Percentiles rank a stretch among this genome's conserved stretches.
Evolutionary conservation across 495 filamentous ascomycete species (phyloP).

Genomic region (Penicillium tannophilum): DNA sequence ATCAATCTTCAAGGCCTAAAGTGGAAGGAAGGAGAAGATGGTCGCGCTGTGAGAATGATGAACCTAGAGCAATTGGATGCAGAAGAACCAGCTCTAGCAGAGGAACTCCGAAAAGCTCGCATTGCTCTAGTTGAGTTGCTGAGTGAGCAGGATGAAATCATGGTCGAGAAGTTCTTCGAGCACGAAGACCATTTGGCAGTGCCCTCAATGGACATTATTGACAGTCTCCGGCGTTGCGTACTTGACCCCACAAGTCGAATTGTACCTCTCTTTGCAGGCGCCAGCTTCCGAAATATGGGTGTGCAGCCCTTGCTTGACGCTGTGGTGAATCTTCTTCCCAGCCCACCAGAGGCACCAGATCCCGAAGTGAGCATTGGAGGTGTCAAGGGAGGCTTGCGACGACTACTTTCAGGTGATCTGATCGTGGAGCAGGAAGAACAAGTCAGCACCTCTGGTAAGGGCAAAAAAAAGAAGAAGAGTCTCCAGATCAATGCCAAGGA

Average conservation of each 20-base stretch:
- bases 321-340: slow-evolving; percentile 82
- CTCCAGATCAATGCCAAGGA: slow-evolving; percentile 46
- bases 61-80: slow-evolving; percentile 52
- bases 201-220: slow-evolving; percentile 62
- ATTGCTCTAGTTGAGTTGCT: slow-evolving; percentile 77
- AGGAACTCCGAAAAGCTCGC: slow-evolving; percentile 77
- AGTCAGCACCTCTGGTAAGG: slow-evolving; percentile 35
- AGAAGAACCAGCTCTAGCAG: slow-evolving; percentile 56
- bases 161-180: slow-evolving; percentile 84
- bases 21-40: slow-evolving; percentile 65
- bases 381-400: slow-evolving; percentile 49
- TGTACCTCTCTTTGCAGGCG: slow-evolving; percentile 87
- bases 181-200: slow-evolving; percentile 72
- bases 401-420: slow-evolving; percentile 56
- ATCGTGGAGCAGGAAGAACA: slow-evolving; percentile 43
- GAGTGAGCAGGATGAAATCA: slow-evolving; percentile 80
- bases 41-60: slow-evolving; percentile 59
- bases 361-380: slow-evolving; percentile 71
- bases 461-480: slow-evolving; percentile 46
- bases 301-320: slow-evolving; percentile 92
- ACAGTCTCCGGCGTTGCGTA: slow-evolving; percentile 72
- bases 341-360: slow-evolving; percentile 75
- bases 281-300: slow-evolving; percentile 91
- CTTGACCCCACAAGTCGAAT: slow-evolving; percentile 57
- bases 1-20: slow-evolving; percentile 59